Percentiles rank a stretch among this genome's conserved stretches.
phyloP scores from a whole-genome alignment of 306 rosid species.

The Casuarina equisetifolia region DNA sequence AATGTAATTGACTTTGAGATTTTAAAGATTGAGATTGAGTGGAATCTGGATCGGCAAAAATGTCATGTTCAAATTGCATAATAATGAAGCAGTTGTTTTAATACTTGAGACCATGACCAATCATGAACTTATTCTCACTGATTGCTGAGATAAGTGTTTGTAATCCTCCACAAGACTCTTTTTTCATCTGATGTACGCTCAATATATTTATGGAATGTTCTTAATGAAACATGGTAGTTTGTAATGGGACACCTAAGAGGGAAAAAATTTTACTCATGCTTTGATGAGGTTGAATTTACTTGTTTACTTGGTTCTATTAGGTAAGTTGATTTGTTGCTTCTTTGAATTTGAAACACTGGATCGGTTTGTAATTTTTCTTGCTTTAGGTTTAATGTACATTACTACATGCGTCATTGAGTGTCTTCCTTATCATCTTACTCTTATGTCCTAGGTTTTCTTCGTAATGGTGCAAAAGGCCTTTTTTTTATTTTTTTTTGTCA shows the following conservation, averaged over 20 bases:
- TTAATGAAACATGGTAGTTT: background rate
- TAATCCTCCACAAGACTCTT: background rate
- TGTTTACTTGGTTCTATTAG: background rate
- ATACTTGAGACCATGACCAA: background rate
- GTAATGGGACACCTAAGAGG: background rate
- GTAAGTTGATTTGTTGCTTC: background rate
- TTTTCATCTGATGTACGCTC: background rate
- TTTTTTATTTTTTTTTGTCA: background rate
- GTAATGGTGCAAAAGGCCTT: background rate
- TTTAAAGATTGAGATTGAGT: background rate
- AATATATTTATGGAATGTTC: background rate
- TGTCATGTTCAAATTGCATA: background rate
- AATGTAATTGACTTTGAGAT: conserved; percentile 14
- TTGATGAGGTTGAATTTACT: background rate
- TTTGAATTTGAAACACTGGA: background rate
- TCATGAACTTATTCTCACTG: background rate
- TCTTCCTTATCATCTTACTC: background rate
- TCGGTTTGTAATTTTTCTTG: background rate
- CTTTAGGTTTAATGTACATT: background rate
- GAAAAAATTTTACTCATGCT: background rate
- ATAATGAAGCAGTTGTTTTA: background rate
- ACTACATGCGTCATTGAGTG: background rate
- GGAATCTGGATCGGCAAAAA: background rate
- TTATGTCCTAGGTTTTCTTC: background rate
- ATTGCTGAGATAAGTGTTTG: background rate